A percentile compares a stretch with the other conserved stretches of the same genome.
Evolutionary conservation across 106 monocot genomes (phyloP).

Genomic region (Cymbidium sinense): DNA sequence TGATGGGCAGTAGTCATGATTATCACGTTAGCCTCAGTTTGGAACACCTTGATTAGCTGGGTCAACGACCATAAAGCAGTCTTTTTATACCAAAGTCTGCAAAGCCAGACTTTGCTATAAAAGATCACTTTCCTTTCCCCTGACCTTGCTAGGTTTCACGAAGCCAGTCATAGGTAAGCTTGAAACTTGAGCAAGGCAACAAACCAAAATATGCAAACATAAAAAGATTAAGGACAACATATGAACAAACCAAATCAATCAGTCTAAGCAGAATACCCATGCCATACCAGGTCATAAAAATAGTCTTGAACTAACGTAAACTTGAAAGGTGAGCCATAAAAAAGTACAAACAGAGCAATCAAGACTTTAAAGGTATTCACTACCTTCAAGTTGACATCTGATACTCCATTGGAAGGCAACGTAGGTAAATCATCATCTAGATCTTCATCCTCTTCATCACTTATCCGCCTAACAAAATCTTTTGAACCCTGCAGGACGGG

Average conservation of each 20-base stretch:
- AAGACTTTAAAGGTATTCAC: neutral
- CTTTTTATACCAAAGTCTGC: too few relatives aligned
- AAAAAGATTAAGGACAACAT: neutral
- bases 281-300: neutral
- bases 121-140: too few relatives aligned
- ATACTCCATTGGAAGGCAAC: constrained; percentile 9
- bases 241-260: neutral
- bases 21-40: too few relatives aligned
- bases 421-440: constrained; percentile 12
- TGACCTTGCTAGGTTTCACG: too few relatives aligned
- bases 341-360: neutral
- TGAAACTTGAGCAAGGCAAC: neutral
- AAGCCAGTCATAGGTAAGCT: too few relatives aligned
- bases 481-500: constrained; percentile 39
- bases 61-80: too few relatives aligned
- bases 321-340: neutral
- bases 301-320: neutral
- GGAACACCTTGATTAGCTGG: too few relatives aligned
- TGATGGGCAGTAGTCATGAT: neutral
- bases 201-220: neutral
- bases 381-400: neutral
- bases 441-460: constrained; percentile 60
- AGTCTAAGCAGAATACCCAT: neutral
- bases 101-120: too few relatives aligned
- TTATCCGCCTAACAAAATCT: constrained; percentile 54